phyloP scores from a whole-genome alignment of 495 filamentous ascomycete genomes.

The Rusavskia elegans region DNA sequence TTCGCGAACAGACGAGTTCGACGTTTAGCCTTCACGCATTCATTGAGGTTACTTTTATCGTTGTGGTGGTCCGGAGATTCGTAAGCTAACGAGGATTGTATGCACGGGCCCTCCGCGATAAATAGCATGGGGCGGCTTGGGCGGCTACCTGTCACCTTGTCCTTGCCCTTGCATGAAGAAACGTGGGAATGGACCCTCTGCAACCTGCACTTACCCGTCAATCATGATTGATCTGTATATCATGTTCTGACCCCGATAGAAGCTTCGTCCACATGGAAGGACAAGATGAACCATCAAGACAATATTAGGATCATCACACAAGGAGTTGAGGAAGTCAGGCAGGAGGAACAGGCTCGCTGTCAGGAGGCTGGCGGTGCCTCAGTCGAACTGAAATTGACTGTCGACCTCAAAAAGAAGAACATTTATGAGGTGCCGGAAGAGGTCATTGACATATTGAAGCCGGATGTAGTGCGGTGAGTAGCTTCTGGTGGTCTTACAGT shows the following conservation, averaged over 20 bases:
- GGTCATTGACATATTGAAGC: constrained; percentile 81
- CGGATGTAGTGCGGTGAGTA: constrained; percentile 75
- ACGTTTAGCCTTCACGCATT: no score
- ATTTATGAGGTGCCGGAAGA: constrained; percentile 72
- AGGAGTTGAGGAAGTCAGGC: constrained; percentile 49
- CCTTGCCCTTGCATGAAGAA: no score
- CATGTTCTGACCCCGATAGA: neutral
- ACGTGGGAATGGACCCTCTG: no score
- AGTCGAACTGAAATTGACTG: constrained; percentile 64
- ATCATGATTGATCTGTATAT: no score
- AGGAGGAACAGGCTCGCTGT: constrained; percentile 52
- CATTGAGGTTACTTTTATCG: no score
- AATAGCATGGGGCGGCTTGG: no score
- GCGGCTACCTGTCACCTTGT: no score
- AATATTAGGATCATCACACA: constrained; percentile 42
- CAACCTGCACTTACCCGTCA: neutral
- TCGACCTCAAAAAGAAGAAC: constrained; percentile 73
- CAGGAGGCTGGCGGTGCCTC: constrained; percentile 47
- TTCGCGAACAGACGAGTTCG: no score
- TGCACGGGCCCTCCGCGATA: no score
- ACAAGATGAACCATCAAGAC: constrained; percentile 14
- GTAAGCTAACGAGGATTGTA: no score
- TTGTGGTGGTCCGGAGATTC: no score
- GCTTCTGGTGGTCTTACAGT: neutral
- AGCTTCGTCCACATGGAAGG: neutral